phyloP scores from a whole-genome alignment of 2,329 filamentous ascomycete genomes.

The Xylariaceae sp. region DNA sequence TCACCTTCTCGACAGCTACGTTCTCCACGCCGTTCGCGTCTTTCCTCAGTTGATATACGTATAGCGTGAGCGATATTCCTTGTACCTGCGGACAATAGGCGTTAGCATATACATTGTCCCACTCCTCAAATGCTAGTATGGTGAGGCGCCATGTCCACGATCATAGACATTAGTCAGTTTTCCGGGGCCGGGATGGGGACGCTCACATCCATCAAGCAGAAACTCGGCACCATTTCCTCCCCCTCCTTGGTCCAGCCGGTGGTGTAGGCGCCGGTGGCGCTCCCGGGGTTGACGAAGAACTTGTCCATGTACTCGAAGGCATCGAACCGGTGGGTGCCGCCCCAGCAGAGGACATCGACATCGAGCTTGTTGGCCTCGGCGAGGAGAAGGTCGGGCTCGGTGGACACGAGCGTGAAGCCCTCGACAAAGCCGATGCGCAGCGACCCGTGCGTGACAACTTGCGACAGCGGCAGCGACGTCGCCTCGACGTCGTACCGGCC shows the following conservation, averaged over 20 bases:
- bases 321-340: conserved; percentile 63
- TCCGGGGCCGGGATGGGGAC: too few species aligned
- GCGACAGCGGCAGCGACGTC: conserved; percentile 58
- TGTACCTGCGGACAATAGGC: conserved; percentile 60
- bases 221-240: conserved; percentile 81
- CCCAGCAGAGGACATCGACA: conserved; percentile 65
- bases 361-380: conserved; percentile 64
- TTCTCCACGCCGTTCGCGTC: conserved; percentile 72
- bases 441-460: conserved; percentile 60
- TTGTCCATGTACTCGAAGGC: conserved; percentile 70
- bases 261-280: conserved; percentile 58
- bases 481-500: conserved; percentile 63
- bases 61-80: conserved; percentile 90
- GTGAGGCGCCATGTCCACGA: too few species aligned
- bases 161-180: too few species aligned
- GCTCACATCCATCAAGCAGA: conserved; percentile 96
- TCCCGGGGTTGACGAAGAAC: conserved; percentile 66
- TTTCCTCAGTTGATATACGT: conserved; percentile 83
- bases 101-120: neutral
- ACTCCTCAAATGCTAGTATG: too few species aligned
- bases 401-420: conserved; percentile 62
- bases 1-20: conserved; percentile 80
- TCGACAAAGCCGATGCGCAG: conserved; percentile 63
- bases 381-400: conserved; percentile 60
- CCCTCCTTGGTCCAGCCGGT: conserved; percentile 52